Evolutionary conservation across 129 eudicot genomes (phyloP).

Genomic region (Oenanthe sinensis): DNA sequence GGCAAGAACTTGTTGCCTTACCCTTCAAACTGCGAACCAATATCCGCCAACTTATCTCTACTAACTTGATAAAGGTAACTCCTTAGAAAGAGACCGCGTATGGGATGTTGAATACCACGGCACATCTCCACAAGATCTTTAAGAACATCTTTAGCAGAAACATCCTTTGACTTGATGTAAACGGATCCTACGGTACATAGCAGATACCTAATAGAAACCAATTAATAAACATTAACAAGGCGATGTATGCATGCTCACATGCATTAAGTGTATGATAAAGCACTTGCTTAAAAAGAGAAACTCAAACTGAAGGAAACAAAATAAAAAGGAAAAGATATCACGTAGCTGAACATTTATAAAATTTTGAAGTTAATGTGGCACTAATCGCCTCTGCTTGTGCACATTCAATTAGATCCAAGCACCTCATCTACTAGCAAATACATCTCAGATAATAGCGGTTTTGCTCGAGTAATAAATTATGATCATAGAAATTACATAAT

Average conservation of each 20-base stretch:
- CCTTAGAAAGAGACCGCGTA: slow-evolving; percentile 90
- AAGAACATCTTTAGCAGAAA: slow-evolving; percentile 57
- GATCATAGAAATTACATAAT: not conserved
- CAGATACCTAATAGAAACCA: slow-evolving; percentile 32
- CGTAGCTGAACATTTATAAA: not conserved
- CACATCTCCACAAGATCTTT: slow-evolving; percentile 98
- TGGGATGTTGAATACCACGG: slow-evolving; percentile 84
- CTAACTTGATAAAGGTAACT: slow-evolving; percentile 95
- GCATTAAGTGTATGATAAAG: not conserved
- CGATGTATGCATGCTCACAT: not conserved
- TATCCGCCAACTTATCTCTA: slow-evolving; percentile 88
- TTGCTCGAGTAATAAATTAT: not conserved
- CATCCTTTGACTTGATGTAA: slow-evolving; percentile 56
- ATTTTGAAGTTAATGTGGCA: not conserved
- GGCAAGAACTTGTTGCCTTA: slow-evolving; percentile 28
- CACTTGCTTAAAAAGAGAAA: not conserved
- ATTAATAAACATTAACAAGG: not conserved
- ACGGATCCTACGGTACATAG: slow-evolving; percentile 65
- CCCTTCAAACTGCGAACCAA: slow-evolving; percentile 97
- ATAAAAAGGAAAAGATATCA: not conserved
- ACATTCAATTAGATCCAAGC: not conserved
- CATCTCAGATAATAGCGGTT: not conserved
- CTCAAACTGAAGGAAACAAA: not conserved
- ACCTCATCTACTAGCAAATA: not conserved
- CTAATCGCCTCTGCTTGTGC: not conserved